phyloP scores from a whole-genome alignment of 805 yeast species.

The Huiozyma sinensis region DNA sequence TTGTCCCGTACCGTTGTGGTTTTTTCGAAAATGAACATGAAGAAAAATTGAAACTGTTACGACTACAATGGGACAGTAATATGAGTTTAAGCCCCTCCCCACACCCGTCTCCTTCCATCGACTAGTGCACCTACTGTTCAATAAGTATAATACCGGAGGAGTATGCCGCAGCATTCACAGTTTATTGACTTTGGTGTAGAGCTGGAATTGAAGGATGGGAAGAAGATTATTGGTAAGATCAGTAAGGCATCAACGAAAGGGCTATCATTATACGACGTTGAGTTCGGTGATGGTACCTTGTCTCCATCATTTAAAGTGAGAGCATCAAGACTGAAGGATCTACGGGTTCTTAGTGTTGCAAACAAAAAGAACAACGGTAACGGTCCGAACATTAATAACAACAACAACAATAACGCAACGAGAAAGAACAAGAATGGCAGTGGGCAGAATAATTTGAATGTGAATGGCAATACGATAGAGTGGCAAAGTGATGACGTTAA shows the following conservation, averaged over 20 bases:
- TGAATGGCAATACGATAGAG: conserved; percentile 22
- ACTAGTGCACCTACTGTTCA: no score
- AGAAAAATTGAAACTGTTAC: no score
- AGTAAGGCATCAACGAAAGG: conserved; percentile 33
- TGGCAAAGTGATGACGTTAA: conserved; percentile 42
- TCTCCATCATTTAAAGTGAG: conserved; percentile 27
- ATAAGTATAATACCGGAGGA: no score
- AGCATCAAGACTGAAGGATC: conserved; percentile 27
- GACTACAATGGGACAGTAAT: no score
- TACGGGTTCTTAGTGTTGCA: conserved; percentile 23
- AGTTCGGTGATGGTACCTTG: conserved; percentile 22
- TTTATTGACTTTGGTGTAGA: conserved; percentile 39
- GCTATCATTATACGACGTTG: conserved; percentile 31
- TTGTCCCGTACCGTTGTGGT: no score
- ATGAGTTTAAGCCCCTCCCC: no score
- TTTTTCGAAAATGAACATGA: no score
- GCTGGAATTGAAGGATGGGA: conserved; percentile 34
- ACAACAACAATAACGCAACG: conserved; percentile 2
- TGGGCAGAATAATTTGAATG: background rate
- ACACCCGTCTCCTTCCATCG: no score
- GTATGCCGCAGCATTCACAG: conserved; percentile 25
- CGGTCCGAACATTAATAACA: conserved; percentile 7
- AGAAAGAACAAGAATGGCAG: background rate
- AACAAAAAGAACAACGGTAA: conserved; percentile 28
- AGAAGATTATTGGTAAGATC: conserved; percentile 32